Evolutionary conservation across 2,329 filamentous ascomycete species (phyloP), one percentile per base, ranked within the genome.

Genomic region (Botrytis tulipae): DNA sequence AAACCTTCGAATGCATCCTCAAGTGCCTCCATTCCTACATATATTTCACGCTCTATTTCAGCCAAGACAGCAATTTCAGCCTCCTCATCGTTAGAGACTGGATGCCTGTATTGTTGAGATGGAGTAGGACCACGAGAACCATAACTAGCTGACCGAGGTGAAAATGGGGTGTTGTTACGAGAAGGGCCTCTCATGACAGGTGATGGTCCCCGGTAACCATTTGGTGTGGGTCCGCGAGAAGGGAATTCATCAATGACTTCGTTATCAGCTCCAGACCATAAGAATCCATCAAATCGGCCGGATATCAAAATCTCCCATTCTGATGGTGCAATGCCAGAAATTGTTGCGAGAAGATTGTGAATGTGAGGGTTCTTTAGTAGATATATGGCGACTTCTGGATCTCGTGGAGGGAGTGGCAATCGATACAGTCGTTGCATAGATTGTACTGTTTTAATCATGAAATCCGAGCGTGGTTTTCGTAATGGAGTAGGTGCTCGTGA

Each of bases 231-330:
- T 76, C 83, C 88, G 79, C 86, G 84, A 71, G 85, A 89, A 76
- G 81, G 82, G 75, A 77, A 82, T 77, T 80, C 82, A 84, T 81
- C 76, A 83, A 79, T 79, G 78, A 77, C 76, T 63, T 88, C 87
- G n/a, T 78, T 81, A 71, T 98, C 95, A 10, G 93, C 94, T 35
- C 95, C 95, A 62, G 94, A 97, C 90, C 95, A 97, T 32, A 98
- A 86, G 83, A 98, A 98, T 6, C 95, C 95, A 80, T 98, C 95
- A 79, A 98, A 98, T 42, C 95, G 92, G 42, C 95, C 95, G 0
- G 95, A 98, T 7, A 92, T 93, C 20, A 98, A 86, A 72, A 98
- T 97, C 76, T 98, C 95, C 95, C 95, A 98, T 82, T 98, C 95
- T n/a, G 93, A 92, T 65, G 91, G 89, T 80, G 92, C 96, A 78